Percentiles rank a stretch among this genome's conserved stretches.
These are phyloP conservation scores for Lecanosticta acicola DNA, from an alignment of 2,329 filamentous ascomycete species.

Conservation along the genomic window DNA sequence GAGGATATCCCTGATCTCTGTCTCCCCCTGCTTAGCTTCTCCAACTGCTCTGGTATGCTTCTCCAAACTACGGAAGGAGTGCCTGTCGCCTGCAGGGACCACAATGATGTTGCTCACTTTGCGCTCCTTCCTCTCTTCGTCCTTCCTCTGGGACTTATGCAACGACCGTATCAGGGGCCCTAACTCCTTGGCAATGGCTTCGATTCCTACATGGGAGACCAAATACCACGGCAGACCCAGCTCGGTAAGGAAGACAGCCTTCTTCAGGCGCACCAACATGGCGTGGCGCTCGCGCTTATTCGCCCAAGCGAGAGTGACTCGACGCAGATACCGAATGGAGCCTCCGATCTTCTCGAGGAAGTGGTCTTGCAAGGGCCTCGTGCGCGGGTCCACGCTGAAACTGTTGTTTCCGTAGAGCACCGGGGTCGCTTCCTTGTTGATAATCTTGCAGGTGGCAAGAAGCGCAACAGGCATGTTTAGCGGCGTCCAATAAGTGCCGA, in stretches of 20 bases:
- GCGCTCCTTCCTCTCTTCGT: background rate
- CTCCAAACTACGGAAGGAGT: no score
- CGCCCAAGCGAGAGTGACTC: background rate
- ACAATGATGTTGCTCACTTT: background rate
- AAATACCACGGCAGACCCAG: no score
- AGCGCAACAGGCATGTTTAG: conserved; percentile 27
- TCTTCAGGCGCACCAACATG: background rate
- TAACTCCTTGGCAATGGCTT: background rate
- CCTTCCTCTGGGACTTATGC: background rate
- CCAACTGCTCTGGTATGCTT: background rate
- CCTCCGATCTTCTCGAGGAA: background rate
- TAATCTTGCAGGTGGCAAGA: conserved; percentile 36
- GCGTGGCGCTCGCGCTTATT: background rate
- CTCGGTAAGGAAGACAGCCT: background rate
- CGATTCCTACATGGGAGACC: no score
- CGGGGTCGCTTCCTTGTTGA: conserved; percentile 37
- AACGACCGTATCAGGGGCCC: background rate
- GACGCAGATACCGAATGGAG: background rate
- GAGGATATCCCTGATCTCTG: background rate
- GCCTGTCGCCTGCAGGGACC: background rate
- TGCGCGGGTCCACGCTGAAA: conserved; percentile 35
- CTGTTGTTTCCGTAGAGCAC: conserved; percentile 45
- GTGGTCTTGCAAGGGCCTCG: background rate
- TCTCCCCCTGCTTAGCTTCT: background rate
- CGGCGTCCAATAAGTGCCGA: background rate